Conservation (phyloP, 805 yeast species). For the Candida taoyuanica region DNA sequence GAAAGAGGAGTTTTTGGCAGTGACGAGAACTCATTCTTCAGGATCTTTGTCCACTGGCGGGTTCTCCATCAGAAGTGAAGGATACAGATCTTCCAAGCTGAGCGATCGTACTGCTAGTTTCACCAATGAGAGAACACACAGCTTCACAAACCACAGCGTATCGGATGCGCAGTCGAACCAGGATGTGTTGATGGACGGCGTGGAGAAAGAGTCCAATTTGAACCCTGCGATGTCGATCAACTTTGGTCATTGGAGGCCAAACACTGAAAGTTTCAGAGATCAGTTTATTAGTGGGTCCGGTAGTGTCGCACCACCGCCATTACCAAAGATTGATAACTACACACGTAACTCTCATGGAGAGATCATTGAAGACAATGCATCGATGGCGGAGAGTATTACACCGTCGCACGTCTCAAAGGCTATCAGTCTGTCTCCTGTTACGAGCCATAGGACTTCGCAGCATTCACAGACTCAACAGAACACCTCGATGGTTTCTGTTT, state of each 20-base stretch:
- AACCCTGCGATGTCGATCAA: constrained; percentile 33
- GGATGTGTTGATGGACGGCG: too few relatives aligned
- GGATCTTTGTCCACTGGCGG: constrained; percentile 32
- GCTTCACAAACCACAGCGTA: constrained; percentile 20
- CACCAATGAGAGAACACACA: constrained; percentile 21
- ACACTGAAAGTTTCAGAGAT: constrained; percentile 46
- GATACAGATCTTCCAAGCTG: constrained; percentile 21
- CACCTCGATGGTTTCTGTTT: constrained; percentile 16
- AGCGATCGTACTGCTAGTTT: constrained; percentile 25
- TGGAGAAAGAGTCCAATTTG: constrained; percentile 9
- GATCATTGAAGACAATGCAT: constrained; percentile 22
- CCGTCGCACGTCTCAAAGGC: constrained; percentile 2
- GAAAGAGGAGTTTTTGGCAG: neutral
- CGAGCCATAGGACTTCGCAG: neutral
- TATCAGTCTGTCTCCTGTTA: neutral
- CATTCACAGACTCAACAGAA: neutral
- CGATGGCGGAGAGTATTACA: constrained; percentile 12
- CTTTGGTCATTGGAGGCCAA: constrained; percentile 57
- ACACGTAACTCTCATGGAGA: constrained; percentile 27
- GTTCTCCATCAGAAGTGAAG: constrained; percentile 26
- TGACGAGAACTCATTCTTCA: constrained; percentile 18
- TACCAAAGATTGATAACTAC: constrained; percentile 29
- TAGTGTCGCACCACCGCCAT: constrained; percentile 32
- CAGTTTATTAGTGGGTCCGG: constrained; percentile 38
- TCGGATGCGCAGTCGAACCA: constrained; percentile 10